Evolutionary conservation across 176 grass and related monocot species (phyloP), one percentile per base, ranked within the genome.

Genomic region (Oryza longistaminata): DNA sequence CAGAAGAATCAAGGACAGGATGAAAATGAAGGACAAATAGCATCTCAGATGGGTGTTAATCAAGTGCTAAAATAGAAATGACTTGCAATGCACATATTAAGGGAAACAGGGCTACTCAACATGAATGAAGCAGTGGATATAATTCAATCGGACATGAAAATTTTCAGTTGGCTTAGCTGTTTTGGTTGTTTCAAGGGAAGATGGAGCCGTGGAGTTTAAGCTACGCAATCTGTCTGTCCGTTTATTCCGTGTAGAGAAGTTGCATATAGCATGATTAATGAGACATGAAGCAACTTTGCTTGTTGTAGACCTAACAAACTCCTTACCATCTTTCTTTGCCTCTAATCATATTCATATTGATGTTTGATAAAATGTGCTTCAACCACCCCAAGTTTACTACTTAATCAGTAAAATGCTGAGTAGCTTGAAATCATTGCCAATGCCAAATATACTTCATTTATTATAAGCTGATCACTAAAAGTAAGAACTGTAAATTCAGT

Each of bases 231-330:
- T 87, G 34, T 42, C 29, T 87, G 71, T 81, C 83, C 71, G 74
- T 76, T 81, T 71, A 79, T 88, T 87, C 71, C 76, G 75, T 90
- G 81, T 66, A 87, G 85, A 82, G 83, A 92, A 80, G 87, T 82
- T 82, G 44, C 80, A 85, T 85, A 72, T 75, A 87, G 70, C 69
- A 77, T 81, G 76, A 84, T 87, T 82, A 75, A 46, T 85, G 78
- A 81, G 80, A 84, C 88, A 88, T 74, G 81, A 93, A 93, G 85
- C 88, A 90, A 89, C 88, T 85, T 86, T 90, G 82, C 82, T 85
- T 76, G 85, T 72, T 93, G 66, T 58, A 78, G 66, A 79, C 89
- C 90, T 88, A 93, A 93, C 91, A 93, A 93, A 87, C 81, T 86
- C 58, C 83, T 85, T 77, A 93, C 71, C 79, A 78, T 78, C 82